These are phyloP conservation scores for Aurantiochytrium sp. DNA, from an alignment of 108 stramenopile genomes.

Conservation along the genomic window DNA sequence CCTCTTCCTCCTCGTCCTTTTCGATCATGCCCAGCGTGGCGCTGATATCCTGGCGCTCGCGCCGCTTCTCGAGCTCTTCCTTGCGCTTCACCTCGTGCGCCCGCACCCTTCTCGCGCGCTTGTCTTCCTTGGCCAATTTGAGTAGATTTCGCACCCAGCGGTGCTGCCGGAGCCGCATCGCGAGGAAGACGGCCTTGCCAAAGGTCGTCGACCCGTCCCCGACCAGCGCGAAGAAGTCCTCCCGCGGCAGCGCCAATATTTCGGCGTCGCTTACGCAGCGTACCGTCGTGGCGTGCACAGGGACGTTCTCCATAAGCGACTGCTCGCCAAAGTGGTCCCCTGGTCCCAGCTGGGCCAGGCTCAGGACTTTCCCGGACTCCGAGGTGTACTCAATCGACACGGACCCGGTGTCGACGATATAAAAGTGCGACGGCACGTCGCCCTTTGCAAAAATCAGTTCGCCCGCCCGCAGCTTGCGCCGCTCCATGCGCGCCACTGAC, in stretches of 20 bases:
- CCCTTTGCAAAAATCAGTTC: neutral
- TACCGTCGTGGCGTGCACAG: neutral
- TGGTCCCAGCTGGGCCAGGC: constrained; percentile 13
- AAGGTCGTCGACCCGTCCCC: constrained; percentile 10
- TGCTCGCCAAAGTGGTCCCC: constrained; percentile 23
- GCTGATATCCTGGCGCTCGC: neutral
- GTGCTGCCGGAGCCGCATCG: constrained; percentile 25
- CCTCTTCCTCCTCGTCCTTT: neutral
- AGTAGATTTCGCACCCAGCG: constrained; percentile 23
- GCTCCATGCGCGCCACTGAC: neutral
- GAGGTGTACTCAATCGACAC: neutral
- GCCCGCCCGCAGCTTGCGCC: neutral
- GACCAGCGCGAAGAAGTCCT: neutral
- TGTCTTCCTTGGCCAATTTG: constrained; percentile 12
- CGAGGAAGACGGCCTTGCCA: neutral
- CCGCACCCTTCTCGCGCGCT: neutral
- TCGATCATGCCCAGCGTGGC: neutral
- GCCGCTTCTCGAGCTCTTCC: neutral
- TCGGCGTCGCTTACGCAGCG: constrained; percentile 22
- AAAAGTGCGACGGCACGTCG: neutral
- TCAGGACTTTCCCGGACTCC: neutral
- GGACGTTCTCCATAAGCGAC: neutral
- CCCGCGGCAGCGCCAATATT: neutral
- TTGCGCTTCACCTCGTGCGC: neutral
- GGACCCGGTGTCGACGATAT: neutral